These are phyloP conservation scores for Uronychia setigera DNA, from an alignment of 73 alveolate species.

Conservation along the genomic window DNA sequence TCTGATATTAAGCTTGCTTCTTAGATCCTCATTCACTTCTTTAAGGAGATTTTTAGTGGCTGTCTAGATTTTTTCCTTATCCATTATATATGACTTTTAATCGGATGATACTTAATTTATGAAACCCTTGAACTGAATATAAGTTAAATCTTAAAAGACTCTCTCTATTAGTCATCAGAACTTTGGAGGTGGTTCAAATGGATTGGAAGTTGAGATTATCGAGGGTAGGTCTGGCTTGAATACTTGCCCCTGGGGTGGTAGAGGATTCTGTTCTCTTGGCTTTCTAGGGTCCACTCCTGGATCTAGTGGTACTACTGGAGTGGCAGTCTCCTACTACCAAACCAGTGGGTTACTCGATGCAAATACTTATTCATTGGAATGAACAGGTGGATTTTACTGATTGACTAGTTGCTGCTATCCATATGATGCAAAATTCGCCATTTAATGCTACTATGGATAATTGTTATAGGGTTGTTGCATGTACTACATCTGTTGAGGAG, in stretches of 20 bases:
- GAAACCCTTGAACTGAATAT: too few species aligned
- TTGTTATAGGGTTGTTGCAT: not conserved
- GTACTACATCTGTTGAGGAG: not conserved
- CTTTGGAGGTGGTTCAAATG: not conserved
- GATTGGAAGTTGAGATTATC: too few species aligned
- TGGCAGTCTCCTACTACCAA: not conserved
- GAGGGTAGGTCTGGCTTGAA: too few species aligned
- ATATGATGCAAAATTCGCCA: not conserved
- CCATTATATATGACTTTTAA: too few species aligned
- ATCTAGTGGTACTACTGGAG: not conserved
- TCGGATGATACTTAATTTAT: too few species aligned
- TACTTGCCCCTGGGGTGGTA: not conserved
- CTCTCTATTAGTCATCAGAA: too few species aligned
- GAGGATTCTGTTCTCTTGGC: not conserved
- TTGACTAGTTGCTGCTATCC: not conserved
- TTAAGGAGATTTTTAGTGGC: too few species aligned
- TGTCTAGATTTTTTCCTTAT: too few species aligned
- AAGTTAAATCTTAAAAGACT: too few species aligned
- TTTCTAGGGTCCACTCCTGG: not conserved
- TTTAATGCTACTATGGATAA: not conserved
- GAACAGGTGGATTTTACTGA: not conserved
- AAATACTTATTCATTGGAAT: too few species aligned
- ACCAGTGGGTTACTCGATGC: not conserved
- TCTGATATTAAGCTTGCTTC: too few species aligned
- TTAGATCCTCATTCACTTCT: too few species aligned